phyloP scores from a whole-genome alignment of 73 alveolate genomes.

The Tetrahymena malaccensis region DNA sequence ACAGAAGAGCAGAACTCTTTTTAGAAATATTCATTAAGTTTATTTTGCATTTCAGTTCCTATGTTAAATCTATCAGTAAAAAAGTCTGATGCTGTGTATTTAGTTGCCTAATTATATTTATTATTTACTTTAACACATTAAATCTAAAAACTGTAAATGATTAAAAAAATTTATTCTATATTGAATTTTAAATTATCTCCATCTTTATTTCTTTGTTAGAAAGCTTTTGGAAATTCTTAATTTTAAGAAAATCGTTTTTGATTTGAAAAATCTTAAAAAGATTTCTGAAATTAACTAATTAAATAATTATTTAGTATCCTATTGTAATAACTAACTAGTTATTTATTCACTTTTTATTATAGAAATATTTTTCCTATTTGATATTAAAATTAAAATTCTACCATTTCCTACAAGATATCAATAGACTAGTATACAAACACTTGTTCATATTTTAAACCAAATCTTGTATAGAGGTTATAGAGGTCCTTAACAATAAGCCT shows the following conservation, averaged over 20 bases:
- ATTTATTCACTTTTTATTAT: too few relatives aligned
- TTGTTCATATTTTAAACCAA: slow-evolving; percentile 44
- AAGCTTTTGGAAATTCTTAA: background rate
- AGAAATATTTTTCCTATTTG: too few relatives aligned
- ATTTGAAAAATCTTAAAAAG: background rate
- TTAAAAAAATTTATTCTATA: too few relatives aligned
- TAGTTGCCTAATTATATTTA: slow-evolving; percentile 42
- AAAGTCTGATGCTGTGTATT: slow-evolving; percentile 56
- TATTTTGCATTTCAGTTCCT: slow-evolving; percentile 50
- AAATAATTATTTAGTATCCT: too few relatives aligned
- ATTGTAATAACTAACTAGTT: too few relatives aligned
- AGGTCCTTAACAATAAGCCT: slow-evolving; percentile 35
- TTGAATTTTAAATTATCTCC: background rate
- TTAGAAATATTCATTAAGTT: slow-evolving; percentile 40
- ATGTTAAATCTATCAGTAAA: slow-evolving; percentile 56
- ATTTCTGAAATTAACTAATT: background rate
- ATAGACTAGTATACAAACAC: slow-evolving; percentile 47
- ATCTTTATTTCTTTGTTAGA: background rate
- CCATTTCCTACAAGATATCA: slow-evolving; percentile 9
- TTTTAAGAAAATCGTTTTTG: background rate
- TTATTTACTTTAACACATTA: too few relatives aligned
- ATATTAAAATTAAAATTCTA: background rate
- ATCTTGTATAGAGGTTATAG: slow-evolving; percentile 44
- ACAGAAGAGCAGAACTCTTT: slow-evolving; percentile 35
- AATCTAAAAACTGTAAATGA: background rate